These are phyloP conservation scores for Limonomyces culmigenus DNA, from an alignment of 1,284 basidiomycete genomes.

Conservation along the genomic window DNA sequence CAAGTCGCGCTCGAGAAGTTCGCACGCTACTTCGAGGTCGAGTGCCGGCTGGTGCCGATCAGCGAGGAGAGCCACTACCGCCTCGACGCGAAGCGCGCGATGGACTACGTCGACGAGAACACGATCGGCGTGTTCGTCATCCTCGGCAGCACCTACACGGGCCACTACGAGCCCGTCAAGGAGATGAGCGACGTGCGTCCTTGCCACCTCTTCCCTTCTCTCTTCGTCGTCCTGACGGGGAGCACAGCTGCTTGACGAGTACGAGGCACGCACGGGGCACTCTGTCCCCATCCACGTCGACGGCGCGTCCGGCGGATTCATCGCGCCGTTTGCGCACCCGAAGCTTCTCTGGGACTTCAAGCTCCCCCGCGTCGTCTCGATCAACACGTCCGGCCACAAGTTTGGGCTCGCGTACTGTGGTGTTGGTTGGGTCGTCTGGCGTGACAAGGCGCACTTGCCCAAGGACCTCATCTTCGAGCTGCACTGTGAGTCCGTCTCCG, in stretches of 20 bases:
- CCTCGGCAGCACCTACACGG: conserved; percentile 65
- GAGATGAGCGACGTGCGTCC: conserved; percentile 73
- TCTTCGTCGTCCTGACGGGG: too few relatives aligned
- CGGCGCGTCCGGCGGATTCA: conserved; percentile 54
- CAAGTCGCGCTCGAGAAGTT: conserved; percentile 60
- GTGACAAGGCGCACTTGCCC: conserved; percentile 58
- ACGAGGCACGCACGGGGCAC: conserved; percentile 67
- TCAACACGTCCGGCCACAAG: conserved; percentile 83
- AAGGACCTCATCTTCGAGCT: conserved; percentile 91
- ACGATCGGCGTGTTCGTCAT: conserved; percentile 71
- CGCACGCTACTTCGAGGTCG: conserved; percentile 84
- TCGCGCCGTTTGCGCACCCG: conserved; percentile 74
- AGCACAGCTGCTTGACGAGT: conserved; percentile 80
- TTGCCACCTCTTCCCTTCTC: too few relatives aligned
- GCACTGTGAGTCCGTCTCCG: conserved; percentile 46
- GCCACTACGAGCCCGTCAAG: conserved; percentile 84
- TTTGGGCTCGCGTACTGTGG: conserved; percentile 81
- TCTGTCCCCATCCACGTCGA: conserved; percentile 71
- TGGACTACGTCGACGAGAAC: conserved; percentile 86
- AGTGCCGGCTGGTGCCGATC: conserved; percentile 67
- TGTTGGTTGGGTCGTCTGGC: conserved; percentile 81
- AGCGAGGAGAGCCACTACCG: conserved; percentile 65
- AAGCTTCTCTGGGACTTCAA: conserved; percentile 77
- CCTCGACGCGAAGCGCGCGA: conserved; percentile 70
- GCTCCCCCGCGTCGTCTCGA: conserved; percentile 75